Conservation (phyloP, 805 yeast species). For the Yarrowia osloensis region DNA sequence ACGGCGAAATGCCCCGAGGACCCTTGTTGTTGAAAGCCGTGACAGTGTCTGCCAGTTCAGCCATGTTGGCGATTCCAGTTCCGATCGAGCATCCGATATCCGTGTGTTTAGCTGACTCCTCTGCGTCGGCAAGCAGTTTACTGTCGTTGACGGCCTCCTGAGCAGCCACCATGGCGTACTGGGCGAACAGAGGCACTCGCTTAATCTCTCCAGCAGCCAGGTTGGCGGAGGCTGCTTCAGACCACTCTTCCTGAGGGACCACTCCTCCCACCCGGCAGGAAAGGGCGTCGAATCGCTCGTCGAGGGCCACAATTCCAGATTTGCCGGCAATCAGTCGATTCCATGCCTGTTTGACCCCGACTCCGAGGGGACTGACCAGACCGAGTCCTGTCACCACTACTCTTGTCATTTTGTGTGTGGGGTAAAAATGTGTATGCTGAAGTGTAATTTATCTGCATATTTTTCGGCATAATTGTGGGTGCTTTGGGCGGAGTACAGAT, state of each 20-base stretch:
- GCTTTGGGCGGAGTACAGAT: no score
- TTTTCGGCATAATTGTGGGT: no score
- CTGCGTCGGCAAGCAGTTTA: conserved; percentile 44
- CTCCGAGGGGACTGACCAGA: conserved; percentile 81
- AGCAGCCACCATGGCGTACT: conserved; percentile 76
- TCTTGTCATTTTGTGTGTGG: conserved; percentile 42
- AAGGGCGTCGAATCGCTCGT: conserved; percentile 52
- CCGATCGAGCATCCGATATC: conserved; percentile 76
- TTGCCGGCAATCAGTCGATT: conserved; percentile 40
- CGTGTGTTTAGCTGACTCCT: conserved; percentile 32
- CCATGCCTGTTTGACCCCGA: conserved; percentile 50
- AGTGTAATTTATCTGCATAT: not conserved
- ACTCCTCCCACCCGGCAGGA: conserved; percentile 77
- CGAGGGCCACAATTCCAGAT: conserved; percentile 47
- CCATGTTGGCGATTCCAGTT: conserved; percentile 87
- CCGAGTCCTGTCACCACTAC: conserved; percentile 95
- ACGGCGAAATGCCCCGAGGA: conserved; percentile 75
- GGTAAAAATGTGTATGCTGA: not conserved
- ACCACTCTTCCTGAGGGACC: conserved; percentile 55
- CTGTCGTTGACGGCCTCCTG: conserved; percentile 77
- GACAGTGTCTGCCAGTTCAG: conserved; percentile 67
- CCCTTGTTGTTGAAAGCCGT: conserved; percentile 53
- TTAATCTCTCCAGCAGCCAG: conserved; percentile 52
- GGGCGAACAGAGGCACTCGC: conserved; percentile 70
- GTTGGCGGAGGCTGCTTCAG: conserved; percentile 53